Conservation (phyloP, 441 rosid genomes). For the Manihot esculenta region DNA sequence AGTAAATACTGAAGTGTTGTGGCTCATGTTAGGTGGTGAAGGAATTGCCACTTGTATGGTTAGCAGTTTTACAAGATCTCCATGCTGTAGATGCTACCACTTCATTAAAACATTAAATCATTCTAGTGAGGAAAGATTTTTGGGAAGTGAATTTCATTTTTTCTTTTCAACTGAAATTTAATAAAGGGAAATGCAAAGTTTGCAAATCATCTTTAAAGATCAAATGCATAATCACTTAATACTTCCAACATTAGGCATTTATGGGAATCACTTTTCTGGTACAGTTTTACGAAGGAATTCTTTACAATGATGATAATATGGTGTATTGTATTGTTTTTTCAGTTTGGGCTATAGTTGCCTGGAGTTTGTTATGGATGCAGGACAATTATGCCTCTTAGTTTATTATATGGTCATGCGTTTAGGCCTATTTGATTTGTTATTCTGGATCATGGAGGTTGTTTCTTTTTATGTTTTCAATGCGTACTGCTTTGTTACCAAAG, state of each 20-base stretch:
- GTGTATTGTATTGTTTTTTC: not conserved
- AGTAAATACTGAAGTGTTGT: not conserved
- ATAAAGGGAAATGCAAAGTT: not conserved
- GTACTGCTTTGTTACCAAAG: slow-evolving; percentile 14
- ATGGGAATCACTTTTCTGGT: not conserved
- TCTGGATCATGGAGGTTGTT: not conserved
- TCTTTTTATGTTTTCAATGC: not conserved
- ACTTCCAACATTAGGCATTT: not conserved
- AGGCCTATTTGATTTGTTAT: not conserved
- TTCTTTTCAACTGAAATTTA: not conserved
- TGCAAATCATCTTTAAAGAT: not conserved
- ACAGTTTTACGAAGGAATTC: not conserved
- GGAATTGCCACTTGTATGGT: not conserved
- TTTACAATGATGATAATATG: not conserved
- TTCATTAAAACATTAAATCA: not conserved
- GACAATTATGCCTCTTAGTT: not conserved
- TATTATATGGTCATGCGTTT: not conserved
- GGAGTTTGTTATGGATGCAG: not conserved
- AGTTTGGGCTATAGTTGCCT: not conserved
- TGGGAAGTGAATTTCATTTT: not conserved
- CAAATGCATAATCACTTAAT: not conserved
- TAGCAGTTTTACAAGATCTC: not conserved
- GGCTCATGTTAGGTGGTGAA: not conserved
- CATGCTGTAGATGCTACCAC: not conserved
- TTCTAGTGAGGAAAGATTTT: not conserved